phyloP scores from a whole-genome alignment of 306 rosid species.

The apple (Malus domestica) region DNA sequence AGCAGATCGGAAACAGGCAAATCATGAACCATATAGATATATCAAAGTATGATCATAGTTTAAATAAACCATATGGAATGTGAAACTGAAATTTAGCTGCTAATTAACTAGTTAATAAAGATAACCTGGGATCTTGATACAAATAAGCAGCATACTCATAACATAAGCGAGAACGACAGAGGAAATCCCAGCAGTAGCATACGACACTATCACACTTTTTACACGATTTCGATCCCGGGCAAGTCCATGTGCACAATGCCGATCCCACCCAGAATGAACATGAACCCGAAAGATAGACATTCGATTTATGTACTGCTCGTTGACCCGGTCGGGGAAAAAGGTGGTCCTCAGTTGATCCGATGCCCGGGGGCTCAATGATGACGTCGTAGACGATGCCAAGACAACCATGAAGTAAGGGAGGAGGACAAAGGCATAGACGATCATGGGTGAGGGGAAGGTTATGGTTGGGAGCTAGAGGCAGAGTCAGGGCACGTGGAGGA shows the following conservation, averaged over 20 bases:
- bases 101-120: conserved; percentile 36
- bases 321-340: conserved; percentile 78
- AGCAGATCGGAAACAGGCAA: neutral
- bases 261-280: conserved; percentile 85
- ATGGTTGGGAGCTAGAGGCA: conserved; percentile 33
- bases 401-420: conserved; percentile 96
- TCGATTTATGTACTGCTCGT: conserved; percentile 92
- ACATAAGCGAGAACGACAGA: conserved; percentile 59
- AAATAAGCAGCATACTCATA: conserved; percentile 91
- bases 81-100: neutral
- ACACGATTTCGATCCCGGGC: conserved; percentile 77
- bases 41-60: neutral
- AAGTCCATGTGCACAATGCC: conserved; percentile 78
- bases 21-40: neutral
- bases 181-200: conserved; percentile 67
- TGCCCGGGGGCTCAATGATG: conserved; percentile 94
- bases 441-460: conserved; percentile 47
- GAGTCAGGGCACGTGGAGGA: conserved; percentile 57
- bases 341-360: conserved; percentile 81
- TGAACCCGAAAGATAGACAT: conserved; percentile 82
- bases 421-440: conserved; percentile 66
- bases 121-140: conserved; percentile 93
- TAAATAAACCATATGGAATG: neutral
- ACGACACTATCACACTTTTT: conserved; percentile 62
- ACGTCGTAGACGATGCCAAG: conserved; percentile 87